Evolutionary conservation across 148 eudicot genomes (phyloP), one percentile per base, ranked within the genome.

Genomic region (Vaccinium darrowii): DNA sequence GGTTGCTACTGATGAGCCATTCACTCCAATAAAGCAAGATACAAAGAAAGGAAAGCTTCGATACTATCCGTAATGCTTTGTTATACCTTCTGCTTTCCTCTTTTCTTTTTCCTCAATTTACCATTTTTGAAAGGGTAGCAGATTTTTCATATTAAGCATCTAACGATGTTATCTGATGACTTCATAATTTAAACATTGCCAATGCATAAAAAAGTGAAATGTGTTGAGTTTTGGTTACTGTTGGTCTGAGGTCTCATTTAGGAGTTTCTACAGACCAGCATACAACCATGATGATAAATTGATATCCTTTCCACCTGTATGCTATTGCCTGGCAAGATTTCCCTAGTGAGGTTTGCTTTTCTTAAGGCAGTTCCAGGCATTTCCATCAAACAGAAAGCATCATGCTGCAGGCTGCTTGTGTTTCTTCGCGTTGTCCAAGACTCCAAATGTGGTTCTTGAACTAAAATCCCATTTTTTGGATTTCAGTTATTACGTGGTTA

Each of bases 31-130:
- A 84, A 95, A 95, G 87, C 99, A 96, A 88, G 99, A 96, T 81
- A 96, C 99, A 3, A 96, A 96, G 87, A 96, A 96, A 88, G 99
- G 99, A 86, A 96, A 96, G 79, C 98, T 96, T 75, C 88, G 99
- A 85, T 96, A 90, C 88, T 96, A 96, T 77, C 99, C 99, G 99
- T 96, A 94, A 91, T 83, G 47, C 15, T 54, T 54, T 19, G 23
- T 73, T n/a, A 25, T 12, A 19, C 63, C n/a, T 62, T 73, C 14
- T 33, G 51, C 21, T 76, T 49, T 54, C n/a, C 58, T 49, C 27
- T 16, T 62, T 33, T 60, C 33, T 65, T 65, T 65, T 50, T 51
- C 27, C 19, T 69, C 39, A 27, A 7, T 43, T 43, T 43, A 43
- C 47, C 47, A 25, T 69, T 36, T 77, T 77, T 77, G 18, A 50